These are phyloP conservation scores for Mucor racemosus DNA, from an alignment of 371 early-diverging fungal genomes.

Conservation along the genomic window DNA sequence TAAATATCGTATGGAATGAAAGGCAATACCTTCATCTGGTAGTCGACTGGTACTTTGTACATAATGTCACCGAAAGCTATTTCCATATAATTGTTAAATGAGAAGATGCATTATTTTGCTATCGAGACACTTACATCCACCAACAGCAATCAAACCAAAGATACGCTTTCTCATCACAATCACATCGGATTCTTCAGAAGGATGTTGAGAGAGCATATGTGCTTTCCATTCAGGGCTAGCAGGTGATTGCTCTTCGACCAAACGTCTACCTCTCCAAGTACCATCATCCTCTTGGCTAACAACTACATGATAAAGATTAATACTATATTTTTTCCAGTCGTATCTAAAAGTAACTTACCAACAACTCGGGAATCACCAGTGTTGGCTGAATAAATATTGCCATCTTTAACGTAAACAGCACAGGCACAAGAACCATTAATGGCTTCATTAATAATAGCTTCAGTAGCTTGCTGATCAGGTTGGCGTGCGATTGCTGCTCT, in stretches of 20 bases:
- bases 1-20: conserved; percentile 61
- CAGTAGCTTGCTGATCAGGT: conserved; percentile 35
- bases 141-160: conserved; percentile 57
- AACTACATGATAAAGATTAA: conserved; percentile 23
- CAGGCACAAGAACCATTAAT: conserved; percentile 82
- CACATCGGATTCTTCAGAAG: conserved; percentile 39
- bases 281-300: conserved; percentile 54
- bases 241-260: conserved; percentile 56
- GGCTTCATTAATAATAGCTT: conserved; percentile 54
- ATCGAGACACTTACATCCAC: conserved; percentile 45
- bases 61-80: conserved; percentile 80
- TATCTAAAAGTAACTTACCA: conserved; percentile 36
- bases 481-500: conserved; percentile 44
- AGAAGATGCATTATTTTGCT: background rate
- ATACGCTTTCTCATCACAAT: conserved; percentile 49
- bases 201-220: conserved; percentile 51
- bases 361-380: conserved; percentile 79
- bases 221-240: conserved; percentile 48
- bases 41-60: conserved; percentile 78
- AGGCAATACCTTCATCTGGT: conserved; percentile 60
- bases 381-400: conserved; percentile 77
- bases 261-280: conserved; percentile 48
- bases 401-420: conserved; percentile 73
- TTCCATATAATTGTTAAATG: background rate
- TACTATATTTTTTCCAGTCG: background rate